These are phyloP conservation scores for Cystobasidiaceae sp. DNA, from an alignment of 1,284 basidiomycete genomes.

Conservation along the genomic window DNA sequence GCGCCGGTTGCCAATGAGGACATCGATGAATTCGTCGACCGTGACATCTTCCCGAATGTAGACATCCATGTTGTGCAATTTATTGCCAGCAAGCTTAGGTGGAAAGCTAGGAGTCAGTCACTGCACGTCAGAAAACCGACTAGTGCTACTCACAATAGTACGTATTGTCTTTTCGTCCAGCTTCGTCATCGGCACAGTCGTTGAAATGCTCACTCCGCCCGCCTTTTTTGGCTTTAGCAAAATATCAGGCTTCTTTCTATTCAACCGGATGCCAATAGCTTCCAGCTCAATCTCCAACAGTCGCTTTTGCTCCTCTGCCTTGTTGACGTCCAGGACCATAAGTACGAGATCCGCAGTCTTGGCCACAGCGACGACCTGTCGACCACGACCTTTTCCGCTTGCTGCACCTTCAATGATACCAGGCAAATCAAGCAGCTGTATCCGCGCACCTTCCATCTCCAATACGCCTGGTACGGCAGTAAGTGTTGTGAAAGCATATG, in stretches of 20 bases:
- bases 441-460: conserved; percentile 85
- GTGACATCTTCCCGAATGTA: conserved; percentile 91
- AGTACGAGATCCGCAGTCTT: conserved; percentile 85
- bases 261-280: conserved; percentile 90
- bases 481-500: conserved; percentile 70
- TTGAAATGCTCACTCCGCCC: conserved; percentile 63
- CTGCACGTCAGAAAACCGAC: conserved; percentile 51
- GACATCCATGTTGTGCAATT: conserved; percentile 88
- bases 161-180: conserved; percentile 93
- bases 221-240: conserved; percentile 69
- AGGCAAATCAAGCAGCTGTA: conserved; percentile 90
- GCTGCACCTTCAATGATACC: conserved; percentile 97
- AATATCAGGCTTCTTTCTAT: conserved; percentile 78
- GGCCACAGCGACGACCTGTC: conserved; percentile 74
- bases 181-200: conserved; percentile 83
- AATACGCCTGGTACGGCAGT: conserved; percentile 87
- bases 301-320: conserved; percentile 84
- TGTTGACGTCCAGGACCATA: conserved; percentile 68
- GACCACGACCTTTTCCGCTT: conserved; percentile 84
- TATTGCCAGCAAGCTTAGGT: conserved; percentile 49
- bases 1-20: conserved; percentile 84
- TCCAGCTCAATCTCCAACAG: conserved; percentile 89
- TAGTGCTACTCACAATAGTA: conserved; percentile 60
- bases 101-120: background rate
- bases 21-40: conserved; percentile 89